Evolutionary conservation across 768 basidiomycete species (phyloP).

Genomic region (Lentinula edodes): DNA sequence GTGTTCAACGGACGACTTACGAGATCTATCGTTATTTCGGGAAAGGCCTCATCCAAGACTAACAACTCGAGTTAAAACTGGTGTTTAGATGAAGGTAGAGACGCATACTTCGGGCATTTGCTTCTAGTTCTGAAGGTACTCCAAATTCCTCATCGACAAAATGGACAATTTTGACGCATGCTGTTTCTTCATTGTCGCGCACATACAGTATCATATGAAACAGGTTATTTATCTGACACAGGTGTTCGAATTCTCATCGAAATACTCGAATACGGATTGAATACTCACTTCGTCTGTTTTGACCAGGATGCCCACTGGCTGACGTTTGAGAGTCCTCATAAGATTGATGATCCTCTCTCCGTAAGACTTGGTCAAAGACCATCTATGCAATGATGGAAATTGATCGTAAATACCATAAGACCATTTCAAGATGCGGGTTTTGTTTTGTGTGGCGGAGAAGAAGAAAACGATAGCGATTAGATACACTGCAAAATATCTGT

Average conservation of each 20-base stretch:
- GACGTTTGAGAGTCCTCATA: conserved; percentile 43
- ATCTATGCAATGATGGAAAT: conserved; percentile 39
- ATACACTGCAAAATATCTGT: conserved; percentile 61
- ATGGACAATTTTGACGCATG: conserved; percentile 63
- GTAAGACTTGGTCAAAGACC: conserved; percentile 32
- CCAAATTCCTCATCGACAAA: conserved; percentile 48
- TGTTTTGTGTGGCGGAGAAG: conserved; percentile 49
- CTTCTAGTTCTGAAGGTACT: conserved; percentile 66
- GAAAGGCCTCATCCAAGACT: conserved; percentile 62
- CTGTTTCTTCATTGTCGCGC: conserved; percentile 62
- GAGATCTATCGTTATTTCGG: conserved; percentile 57
- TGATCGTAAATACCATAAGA: conserved; percentile 65
- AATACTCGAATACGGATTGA: not conserved
- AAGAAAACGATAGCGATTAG: conserved; percentile 41
- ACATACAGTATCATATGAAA: conserved; percentile 67
- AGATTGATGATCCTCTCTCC: conserved; percentile 34
- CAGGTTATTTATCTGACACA: conserved; percentile 53
- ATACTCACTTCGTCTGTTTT: conserved; percentile 58
- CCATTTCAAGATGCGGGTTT: conserved; percentile 45
- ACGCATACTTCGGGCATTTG: conserved; percentile 33
- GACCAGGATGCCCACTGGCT: conserved; percentile 55
- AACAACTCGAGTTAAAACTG: not conserved
- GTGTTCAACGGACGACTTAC: conserved; percentile 24
- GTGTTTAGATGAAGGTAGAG: not conserved
- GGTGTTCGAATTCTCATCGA: not conserved